phyloP scores from a whole-genome alignment of 2,329 filamentous ascomycete genomes.

The Nigrograna mackinnonii region DNA sequence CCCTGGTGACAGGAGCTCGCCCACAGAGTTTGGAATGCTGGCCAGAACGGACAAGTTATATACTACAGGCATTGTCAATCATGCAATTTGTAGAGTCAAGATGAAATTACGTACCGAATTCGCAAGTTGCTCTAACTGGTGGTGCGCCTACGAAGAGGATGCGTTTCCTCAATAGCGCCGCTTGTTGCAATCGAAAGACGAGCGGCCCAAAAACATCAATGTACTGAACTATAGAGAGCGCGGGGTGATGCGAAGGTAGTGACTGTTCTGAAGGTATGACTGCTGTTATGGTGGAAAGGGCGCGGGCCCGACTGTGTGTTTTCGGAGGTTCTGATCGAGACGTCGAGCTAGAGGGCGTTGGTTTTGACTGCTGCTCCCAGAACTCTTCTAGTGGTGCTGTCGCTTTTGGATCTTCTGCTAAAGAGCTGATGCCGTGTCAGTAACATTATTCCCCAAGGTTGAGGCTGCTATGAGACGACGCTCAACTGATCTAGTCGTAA shows the following conservation, averaged over 20 bases:
- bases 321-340: slow-evolving; percentile 9
- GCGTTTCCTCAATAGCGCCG: slow-evolving; percentile 81
- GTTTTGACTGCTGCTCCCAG: slow-evolving; percentile 65
- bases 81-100: background rate
- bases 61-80: slow-evolving; percentile 56
- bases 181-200: slow-evolving; percentile 87
- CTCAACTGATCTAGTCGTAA: no score
- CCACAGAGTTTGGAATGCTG: slow-evolving; percentile 77
- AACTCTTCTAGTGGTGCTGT: slow-evolving; percentile 73
- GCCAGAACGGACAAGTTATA: slow-evolving; percentile 94
- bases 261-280: slow-evolving; percentile 65
- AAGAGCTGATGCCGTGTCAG: slow-evolving; percentile 16
- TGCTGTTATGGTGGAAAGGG: slow-evolving; percentile 57
- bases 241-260: slow-evolving; percentile 80
- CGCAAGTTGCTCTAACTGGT: slow-evolving; percentile 82
- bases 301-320: slow-evolving; percentile 33
- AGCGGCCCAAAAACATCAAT: slow-evolving; percentile 86
- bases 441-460: background rate
- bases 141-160: slow-evolving; percentile 86
- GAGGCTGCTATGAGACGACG: no score
- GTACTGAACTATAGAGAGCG: slow-evolving; percentile 76
- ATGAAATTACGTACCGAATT: slow-evolving; percentile 70
- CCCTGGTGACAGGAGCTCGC: slow-evolving; percentile 67
- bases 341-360: slow-evolving; percentile 3
- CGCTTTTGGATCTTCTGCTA: slow-evolving; percentile 68